These are phyloP conservation scores for Meredithiella fracta DNA, from an alignment of 2,329 filamentous ascomycete genomes.

Conservation along the genomic window DNA sequence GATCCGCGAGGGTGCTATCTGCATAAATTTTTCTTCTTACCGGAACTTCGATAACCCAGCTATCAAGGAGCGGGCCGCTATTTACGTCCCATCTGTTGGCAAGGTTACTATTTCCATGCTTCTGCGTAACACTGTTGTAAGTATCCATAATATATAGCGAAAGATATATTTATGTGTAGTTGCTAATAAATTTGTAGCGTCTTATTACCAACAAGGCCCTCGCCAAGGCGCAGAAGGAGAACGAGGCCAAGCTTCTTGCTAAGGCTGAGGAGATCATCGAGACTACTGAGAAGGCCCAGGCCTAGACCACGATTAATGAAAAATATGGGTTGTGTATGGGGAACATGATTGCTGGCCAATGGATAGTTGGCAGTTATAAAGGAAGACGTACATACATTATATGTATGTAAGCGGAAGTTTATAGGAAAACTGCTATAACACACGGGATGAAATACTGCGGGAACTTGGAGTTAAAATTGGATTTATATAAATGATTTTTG, in stretches of 20 bases:
- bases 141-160: slow-evolving; percentile 22
- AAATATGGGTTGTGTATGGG: not conserved
- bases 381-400: not conserved
- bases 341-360: not conserved
- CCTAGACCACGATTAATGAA: not conserved
- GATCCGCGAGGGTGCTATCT: slow-evolving; percentile 81
- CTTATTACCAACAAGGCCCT: slow-evolving; percentile 30
- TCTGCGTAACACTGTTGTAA: slow-evolving; percentile 71
- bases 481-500: not conserved
- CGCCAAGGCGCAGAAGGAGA: slow-evolving; percentile 25
- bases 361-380: too few relatives aligned
- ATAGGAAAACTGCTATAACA: not conserved
- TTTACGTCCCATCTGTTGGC: slow-evolving; percentile 92
- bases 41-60: slow-evolving; percentile 78
- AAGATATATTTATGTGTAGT: not conserved
- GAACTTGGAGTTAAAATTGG: slow-evolving; percentile 4
- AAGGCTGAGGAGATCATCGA: slow-evolving; percentile 5
- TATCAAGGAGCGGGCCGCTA: slow-evolving; percentile 87
- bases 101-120: slow-evolving; percentile 94
- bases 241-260: slow-evolving; percentile 15
- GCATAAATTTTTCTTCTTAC: slow-evolving; percentile 94
- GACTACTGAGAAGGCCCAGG: slow-evolving; percentile 5
- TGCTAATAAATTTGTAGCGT: slow-evolving; percentile 22
- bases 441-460: slow-evolving; percentile 1
- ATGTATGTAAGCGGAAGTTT: too few relatives aligned